phyloP scores from a whole-genome alignment of 2,329 filamentous ascomycete genomes.

The Laburnicola sp. region DNA sequence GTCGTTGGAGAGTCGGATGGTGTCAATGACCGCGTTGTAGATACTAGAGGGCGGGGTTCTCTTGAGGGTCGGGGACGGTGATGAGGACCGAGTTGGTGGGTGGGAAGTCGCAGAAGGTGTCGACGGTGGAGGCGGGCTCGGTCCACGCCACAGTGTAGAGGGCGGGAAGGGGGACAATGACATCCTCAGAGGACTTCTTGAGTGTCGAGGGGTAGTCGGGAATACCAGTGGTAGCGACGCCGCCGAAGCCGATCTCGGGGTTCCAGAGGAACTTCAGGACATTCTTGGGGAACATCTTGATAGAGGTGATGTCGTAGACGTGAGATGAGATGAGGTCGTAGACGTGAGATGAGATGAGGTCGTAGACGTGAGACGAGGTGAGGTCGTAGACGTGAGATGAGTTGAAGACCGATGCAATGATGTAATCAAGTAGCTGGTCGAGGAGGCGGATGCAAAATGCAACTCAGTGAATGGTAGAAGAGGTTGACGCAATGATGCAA shows the following conservation, averaged over 20 bases:
- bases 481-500: too few species aligned
- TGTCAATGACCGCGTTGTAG: conserved; percentile 4
- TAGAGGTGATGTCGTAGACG: too few species aligned
- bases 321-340: too few species aligned
- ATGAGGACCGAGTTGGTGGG: neutral
- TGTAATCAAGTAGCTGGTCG: too few species aligned
- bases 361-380: too few species aligned
- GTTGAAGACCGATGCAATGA: too few species aligned
- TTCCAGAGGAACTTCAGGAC: neutral
- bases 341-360: too few species aligned
- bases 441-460: too few species aligned
- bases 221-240: neutral
- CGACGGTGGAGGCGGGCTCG: neutral
- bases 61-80: neutral
- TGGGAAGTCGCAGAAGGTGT: neutral
- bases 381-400: too few species aligned
- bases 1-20: conserved; percentile 4
- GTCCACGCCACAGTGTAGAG: neutral
- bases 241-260: neutral
- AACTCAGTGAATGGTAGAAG: too few species aligned
- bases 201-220: too few species aligned
- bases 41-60: neutral
- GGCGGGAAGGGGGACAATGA: neutral
- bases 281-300: neutral
- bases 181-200: too few species aligned